phyloP scores from a whole-genome alignment of 2,329 filamentous ascomycete species.

The Annulohypoxylon truncatum region DNA sequence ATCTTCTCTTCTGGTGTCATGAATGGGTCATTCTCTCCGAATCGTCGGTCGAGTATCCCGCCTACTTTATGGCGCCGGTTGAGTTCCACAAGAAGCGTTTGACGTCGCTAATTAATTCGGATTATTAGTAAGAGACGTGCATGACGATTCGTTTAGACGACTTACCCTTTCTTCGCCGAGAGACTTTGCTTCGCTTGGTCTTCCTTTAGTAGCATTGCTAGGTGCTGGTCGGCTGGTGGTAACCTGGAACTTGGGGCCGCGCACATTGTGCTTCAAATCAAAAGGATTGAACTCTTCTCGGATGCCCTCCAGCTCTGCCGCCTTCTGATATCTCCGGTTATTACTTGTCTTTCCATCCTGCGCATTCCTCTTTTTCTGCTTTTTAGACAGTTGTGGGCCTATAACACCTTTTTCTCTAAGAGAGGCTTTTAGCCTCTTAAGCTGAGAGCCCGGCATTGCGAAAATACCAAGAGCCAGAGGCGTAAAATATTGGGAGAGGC shows the following conservation, averaged over 20 bases:
- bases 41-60: conserved; percentile 90
- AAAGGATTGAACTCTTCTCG: conserved; percentile 98
- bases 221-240: conserved; percentile 72
- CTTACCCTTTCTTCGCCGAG: conserved; percentile 84
- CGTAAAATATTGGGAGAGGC: conserved; percentile 1
- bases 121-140: conserved; percentile 29
- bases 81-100: conserved; percentile 90
- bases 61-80: conserved; percentile 90
- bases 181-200: conserved; percentile 87
- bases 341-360: conserved; percentile 75
- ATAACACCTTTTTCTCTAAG: conserved; percentile 89
- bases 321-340: conserved; percentile 81
- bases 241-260: conserved; percentile 86
- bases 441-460: conserved; percentile 91
- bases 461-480: conserved; percentile 3
- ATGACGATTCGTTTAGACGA: conserved; percentile 34
- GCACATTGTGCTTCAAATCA: conserved; percentile 84
- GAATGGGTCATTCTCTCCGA: conserved; percentile 93
- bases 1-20: conserved; percentile 96
- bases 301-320: conserved; percentile 83
- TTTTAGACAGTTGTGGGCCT: conserved; percentile 93
- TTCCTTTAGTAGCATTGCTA: conserved; percentile 65
- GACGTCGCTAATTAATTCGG: conserved; percentile 70
- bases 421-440: conserved; percentile 94
- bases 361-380: conserved; percentile 82